Percentiles rank a stretch among this genome's conserved stretches.
phyloP scores from a whole-genome alignment of 768 basidiomycete genomes.

The Mycena pura region DNA sequence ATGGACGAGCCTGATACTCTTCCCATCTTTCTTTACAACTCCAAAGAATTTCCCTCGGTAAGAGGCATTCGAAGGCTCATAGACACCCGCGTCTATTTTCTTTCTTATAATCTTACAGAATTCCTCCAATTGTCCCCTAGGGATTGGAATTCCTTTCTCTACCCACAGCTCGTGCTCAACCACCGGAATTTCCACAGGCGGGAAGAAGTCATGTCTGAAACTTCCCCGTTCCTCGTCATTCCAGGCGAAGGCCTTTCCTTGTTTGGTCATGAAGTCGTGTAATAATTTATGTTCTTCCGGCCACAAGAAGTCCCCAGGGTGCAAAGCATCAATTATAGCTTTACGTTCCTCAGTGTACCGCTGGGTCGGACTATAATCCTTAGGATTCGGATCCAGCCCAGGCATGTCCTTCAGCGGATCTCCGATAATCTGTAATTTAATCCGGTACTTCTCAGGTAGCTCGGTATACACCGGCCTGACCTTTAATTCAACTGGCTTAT shows the following conservation, averaged over 20 bases:
- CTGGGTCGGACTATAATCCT: constrained; percentile 24
- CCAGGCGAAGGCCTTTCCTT: constrained; percentile 26
- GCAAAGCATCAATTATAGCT: constrained; percentile 23
- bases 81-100: constrained; percentile 27
- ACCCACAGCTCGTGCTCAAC: constrained; percentile 33
- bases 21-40: constrained; percentile 32
- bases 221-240: constrained; percentile 3
- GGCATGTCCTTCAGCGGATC: constrained; percentile 32
- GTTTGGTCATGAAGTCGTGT: constrained; percentile 27
- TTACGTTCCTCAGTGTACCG: constrained; percentile 29
- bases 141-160: constrained; percentile 24
- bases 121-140: constrained; percentile 17
- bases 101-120: constrained; percentile 26
- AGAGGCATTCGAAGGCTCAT: constrained; percentile 12
- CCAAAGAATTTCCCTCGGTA: constrained; percentile 43
- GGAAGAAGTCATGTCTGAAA: constrained; percentile 16
- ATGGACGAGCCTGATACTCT: constrained; percentile 31
- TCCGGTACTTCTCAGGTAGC: constrained; percentile 27
- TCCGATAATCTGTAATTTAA: constrained; percentile 25
- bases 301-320: constrained; percentile 29
- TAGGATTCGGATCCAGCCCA: constrained; percentile 18
- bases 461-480: constrained; percentile 29
- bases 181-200: constrained; percentile 25
- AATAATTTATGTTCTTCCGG: constrained; percentile 35
- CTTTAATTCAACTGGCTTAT: constrained; percentile 27